Evolutionary conservation across 768 basidiomycete species (phyloP), one percentile per base, ranked within the genome.

Genomic region (Wakefieldia striispora): DNA sequence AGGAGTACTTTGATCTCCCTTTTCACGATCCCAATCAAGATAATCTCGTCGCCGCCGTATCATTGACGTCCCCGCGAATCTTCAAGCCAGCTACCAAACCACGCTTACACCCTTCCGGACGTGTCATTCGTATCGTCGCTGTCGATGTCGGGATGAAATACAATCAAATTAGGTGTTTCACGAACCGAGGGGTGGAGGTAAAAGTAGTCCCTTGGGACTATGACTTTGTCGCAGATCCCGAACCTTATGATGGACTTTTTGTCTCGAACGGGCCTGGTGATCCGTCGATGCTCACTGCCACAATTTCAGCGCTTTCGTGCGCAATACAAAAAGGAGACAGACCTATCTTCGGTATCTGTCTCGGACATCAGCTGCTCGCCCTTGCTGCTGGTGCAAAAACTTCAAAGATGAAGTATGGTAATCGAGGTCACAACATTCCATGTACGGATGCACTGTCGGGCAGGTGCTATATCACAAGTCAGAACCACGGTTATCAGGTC

Each of bases 91-190:
- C 76, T 9, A 67, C 67, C 33, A 64, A 64, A n/a, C 75, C 82
- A 20, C 80, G 73, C 45, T 65, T 81, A 29, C 91, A 97, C 64
- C 88, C 91, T 3, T 84, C 82, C 1, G 91, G 89, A 26, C 82
- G 94, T 43, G 72, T 82, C 1, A 65, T 98, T 26, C 88, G 97
- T 52, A 81, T 99, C 24, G 63, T 99, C 14, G 93, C 92, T 6
- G 72, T 98, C 50, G 97, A 99, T 66, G 95, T 98, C 43, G 97
- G 97, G n/a, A 98, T 98, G 91, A 99, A 99, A 72, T 97, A 90
- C 75, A 98, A 98, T 70, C 97, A 99, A 70, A 94, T 98, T 59
- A 82, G 97, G 29, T 99, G 97, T 75, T 97, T 99, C 73, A 83
- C 81, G 37, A 76, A 82, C 33, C 87, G 97, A 29, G 97, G 97